phyloP scores from a whole-genome alignment of 164 flowering plant species.

The Aristolochia californica region DNA sequence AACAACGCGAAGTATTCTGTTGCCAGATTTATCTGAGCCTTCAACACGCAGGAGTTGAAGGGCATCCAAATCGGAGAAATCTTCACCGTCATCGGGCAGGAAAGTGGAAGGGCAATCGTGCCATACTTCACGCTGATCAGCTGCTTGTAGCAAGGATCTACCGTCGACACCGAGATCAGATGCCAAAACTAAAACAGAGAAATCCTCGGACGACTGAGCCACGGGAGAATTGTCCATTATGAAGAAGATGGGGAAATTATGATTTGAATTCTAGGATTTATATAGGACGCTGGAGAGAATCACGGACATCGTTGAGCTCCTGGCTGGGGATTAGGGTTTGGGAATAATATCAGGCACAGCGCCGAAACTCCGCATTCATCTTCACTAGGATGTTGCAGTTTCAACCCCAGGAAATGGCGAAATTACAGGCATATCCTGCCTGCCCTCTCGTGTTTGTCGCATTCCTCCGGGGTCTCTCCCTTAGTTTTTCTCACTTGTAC shows the following conservation, averaged over 20 bases:
- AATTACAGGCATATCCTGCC: too few relatives aligned
- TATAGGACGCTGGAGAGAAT: too few relatives aligned
- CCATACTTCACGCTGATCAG: constrained; percentile 50
- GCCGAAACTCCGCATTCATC: too few relatives aligned
- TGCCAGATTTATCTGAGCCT: constrained; percentile 61
- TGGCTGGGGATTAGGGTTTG: too few relatives aligned
- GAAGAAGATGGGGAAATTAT: neutral
- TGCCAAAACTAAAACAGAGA: constrained; percentile 69
- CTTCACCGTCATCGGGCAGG: constrained; percentile 27
- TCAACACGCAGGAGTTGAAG: constrained; percentile 48
- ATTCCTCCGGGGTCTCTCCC: too few relatives aligned
- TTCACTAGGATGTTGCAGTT: too few relatives aligned
- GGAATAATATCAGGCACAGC: too few relatives aligned
- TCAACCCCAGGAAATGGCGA: too few relatives aligned
- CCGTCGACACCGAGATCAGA: constrained; percentile 78
- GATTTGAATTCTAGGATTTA: neutral
- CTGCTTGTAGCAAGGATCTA: constrained; percentile 44
- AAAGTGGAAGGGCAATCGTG: constrained; percentile 67
- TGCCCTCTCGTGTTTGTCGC: too few relatives aligned
- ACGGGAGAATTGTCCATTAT: constrained; percentile 11
- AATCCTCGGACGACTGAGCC: constrained; percentile 41
- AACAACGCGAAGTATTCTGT: constrained; percentile 69
- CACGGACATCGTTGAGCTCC: too few relatives aligned
- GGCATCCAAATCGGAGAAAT: constrained; percentile 74
- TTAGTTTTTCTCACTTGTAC: too few relatives aligned